Conservation (phyloP, 2,329 filamentous ascomycete species). For the Aspergillus quadricinctus region DNA sequence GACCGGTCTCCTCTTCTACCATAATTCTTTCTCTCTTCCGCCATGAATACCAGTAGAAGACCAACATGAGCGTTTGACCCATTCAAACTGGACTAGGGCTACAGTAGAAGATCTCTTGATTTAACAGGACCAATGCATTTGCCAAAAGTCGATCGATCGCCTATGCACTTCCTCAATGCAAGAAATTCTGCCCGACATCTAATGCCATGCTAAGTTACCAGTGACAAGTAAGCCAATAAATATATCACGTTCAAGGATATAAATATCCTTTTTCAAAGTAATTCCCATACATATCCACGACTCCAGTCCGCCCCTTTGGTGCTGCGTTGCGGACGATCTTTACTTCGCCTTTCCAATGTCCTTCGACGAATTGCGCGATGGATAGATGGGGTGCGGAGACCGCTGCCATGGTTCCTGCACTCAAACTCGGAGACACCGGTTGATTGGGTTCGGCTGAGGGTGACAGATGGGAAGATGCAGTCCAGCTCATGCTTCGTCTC, state of each 20-base stretch:
- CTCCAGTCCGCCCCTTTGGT: conserved; percentile 37
- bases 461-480: conserved; percentile 12
- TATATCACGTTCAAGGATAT: conserved; percentile 38
- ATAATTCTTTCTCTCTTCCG: background rate
- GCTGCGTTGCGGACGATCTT: conserved; percentile 50
- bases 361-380: conserved; percentile 46
- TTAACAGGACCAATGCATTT: background rate
- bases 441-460: conserved; percentile 5
- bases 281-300: conserved; percentile 52
- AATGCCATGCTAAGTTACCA: background rate
- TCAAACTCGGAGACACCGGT: conserved; percentile 13
- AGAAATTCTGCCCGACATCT: background rate
- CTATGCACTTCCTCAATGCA: background rate
- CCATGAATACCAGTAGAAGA: background rate
- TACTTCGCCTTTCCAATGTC: conserved; percentile 57
- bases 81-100: background rate
- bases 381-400: conserved; percentile 18
- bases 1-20: background rate
- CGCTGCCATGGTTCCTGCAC: conserved; percentile 4
- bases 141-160: background rate
- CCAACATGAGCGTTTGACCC: background rate
- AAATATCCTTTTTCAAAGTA: conserved; percentile 50
- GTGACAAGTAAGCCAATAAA: background rate
- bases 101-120: background rate
- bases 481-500: conserved; percentile 23